phyloP scores from a whole-genome alignment of 2,329 filamentous ascomycete genomes.

The Cordyceps cateniannulata region DNA sequence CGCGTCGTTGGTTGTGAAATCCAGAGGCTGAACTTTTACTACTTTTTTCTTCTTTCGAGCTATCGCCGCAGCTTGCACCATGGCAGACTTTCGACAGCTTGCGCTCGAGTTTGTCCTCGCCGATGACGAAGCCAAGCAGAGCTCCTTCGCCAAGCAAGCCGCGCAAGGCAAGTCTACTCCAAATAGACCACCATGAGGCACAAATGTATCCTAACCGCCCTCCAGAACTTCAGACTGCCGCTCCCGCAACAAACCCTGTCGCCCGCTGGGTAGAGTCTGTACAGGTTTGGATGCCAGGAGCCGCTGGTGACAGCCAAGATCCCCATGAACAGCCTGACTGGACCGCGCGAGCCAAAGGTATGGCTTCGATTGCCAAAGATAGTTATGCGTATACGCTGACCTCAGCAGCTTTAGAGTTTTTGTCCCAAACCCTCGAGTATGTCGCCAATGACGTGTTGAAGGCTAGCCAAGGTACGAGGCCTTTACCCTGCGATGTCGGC shows the following conservation, averaged over 20 bases:
- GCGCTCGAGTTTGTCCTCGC: slow-evolving; percentile 49
- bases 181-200: no score
- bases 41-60: background rate
- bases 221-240: slow-evolving; percentile 38
- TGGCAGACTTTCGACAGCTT: slow-evolving; percentile 47
- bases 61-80: slow-evolving; percentile 19
- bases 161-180: slow-evolving; percentile 30
- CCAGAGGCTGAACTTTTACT: background rate
- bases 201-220: slow-evolving; percentile 13
- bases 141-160: slow-evolving; percentile 37
- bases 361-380: background rate
- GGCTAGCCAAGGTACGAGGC: slow-evolving; percentile 40
- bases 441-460: slow-evolving; percentile 40
- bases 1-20: background rate
- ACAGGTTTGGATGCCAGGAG: slow-evolving; percentile 46
- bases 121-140: slow-evolving; percentile 37
- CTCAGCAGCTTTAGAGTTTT: slow-evolving; percentile 45
- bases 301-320: slow-evolving; percentile 31
- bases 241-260: slow-evolving; percentile 38
- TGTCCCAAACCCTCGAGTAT: slow-evolving; percentile 46
- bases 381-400: background rate
- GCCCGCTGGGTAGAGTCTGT: slow-evolving; percentile 51
- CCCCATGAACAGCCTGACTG: slow-evolving; percentile 41
- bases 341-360: slow-evolving; percentile 48
- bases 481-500: background rate